Base-by-base conservation (phyloP, 2,329 filamentous ascomycete species). In the Aschersonia sp. region DNA sequence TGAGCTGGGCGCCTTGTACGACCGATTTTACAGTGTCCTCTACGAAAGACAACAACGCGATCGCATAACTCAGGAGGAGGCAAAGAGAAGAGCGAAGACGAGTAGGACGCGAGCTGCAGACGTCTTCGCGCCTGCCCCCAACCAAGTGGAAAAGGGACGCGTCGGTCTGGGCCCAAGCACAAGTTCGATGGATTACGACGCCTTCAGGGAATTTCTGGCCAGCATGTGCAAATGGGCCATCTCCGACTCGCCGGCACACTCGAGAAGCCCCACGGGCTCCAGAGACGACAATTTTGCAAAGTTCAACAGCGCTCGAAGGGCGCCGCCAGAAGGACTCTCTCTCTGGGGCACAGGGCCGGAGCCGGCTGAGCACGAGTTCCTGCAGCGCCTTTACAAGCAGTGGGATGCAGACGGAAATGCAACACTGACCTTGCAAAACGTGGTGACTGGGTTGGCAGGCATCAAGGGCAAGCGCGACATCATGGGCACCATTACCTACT, bases 401-500 rank as follows among this genome's bases (percentile, higher is more conserved):
- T 98, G 92, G 92, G 88, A 96, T 60, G 75, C 79, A 4, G 84
- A 89, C 52, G 79, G 79, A 47, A 80, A 76, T 31, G 83, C 82
- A n/a, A 80, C 83, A 1, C 67, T 98, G 52, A 94, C 82, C 20
- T 69, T 98, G 45, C 89, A 95, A 59, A 87, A 97, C 56, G 88
- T 98, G 2, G 92, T 97, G 4, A 84, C 84, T 20, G 92, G 92
- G 0, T 72, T 98, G 44, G 89, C 91, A 2, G 80, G 85, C 10
- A 87, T 98, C 59, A 97, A 95, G 63, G 91, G 92, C 6, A 89
- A 85, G 48, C 82, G 84, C 44, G 92, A 98, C 64, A 96, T 98
- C 54, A 96, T 98, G 91, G 87, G 87, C 31, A 92, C 86, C 50
- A 97, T 98, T 59, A 92, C 82, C 51, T 97, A 97, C 66, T 97